phyloP scores from a whole-genome alignment of 2,329 filamentous ascomycete genomes.

The Claviceps pazoutovae region DNA sequence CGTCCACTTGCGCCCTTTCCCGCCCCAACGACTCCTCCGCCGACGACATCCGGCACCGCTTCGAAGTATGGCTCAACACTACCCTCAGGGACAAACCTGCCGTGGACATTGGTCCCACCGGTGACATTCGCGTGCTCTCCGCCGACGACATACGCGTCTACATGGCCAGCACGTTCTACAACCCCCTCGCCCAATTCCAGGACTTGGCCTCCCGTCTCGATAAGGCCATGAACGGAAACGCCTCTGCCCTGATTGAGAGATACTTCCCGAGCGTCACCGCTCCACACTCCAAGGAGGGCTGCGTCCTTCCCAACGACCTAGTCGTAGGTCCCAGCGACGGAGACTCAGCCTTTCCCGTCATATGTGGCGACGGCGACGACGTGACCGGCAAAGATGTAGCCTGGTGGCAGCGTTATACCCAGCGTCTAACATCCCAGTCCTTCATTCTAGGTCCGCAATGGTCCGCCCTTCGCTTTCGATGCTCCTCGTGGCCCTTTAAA shows the following conservation, averaged over 20 bases:
- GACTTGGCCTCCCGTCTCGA: slow-evolving; percentile 1
- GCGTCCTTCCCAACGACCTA: background rate
- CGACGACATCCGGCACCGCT: slow-evolving; percentile 8
- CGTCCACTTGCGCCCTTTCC: slow-evolving; percentile 2
- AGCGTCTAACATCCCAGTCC: slow-evolving; percentile 10
- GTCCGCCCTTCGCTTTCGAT: slow-evolving; percentile 15
- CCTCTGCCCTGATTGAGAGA: background rate
- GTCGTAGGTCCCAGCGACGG: background rate
- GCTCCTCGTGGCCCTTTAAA: slow-evolving; percentile 19
- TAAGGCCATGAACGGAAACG: slow-evolving; percentile 3
- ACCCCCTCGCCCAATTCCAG: slow-evolving; percentile 10
- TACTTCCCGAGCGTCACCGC: background rate
- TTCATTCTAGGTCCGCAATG: slow-evolving; percentile 15
- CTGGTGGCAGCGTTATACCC: slow-evolving; percentile 12
- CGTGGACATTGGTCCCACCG: slow-evolving; percentile 7
- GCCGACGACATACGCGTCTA: slow-evolving; percentile 5
- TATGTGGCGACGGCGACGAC: slow-evolving; percentile 11
- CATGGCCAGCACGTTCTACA: slow-evolving; percentile 16
- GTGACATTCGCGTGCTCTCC: slow-evolving; percentile 11
- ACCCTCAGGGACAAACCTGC: slow-evolving; percentile 12
- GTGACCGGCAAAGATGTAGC: slow-evolving; percentile 5
- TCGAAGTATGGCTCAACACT: slow-evolving; percentile 13
- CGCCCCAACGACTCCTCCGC: slow-evolving; percentile 2
- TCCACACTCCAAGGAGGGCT: background rate
- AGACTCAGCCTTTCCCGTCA: background rate